These are phyloP conservation scores for Lyophyllum semitale DNA, from an alignment of 768 basidiomycete genomes.

Conservation along the genomic window DNA sequence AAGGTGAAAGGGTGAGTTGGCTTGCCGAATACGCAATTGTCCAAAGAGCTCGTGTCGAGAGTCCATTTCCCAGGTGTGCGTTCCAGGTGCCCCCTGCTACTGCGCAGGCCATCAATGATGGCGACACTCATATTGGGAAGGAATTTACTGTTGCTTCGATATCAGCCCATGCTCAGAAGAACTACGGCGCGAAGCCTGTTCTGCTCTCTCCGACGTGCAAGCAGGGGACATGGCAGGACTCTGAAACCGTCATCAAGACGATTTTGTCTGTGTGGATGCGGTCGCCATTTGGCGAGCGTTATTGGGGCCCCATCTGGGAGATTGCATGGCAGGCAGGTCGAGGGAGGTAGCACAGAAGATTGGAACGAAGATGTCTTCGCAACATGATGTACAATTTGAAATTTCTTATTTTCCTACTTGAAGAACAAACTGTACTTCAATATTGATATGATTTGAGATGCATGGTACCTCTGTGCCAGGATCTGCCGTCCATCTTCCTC, in stretches of 20 bases:
- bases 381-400: too few species aligned
- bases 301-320: conserved; percentile 18
- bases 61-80: background rate
- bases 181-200: conserved; percentile 21
- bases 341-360: too few species aligned
- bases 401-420: too few species aligned
- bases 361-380: too few species aligned
- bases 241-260: conserved; percentile 16
- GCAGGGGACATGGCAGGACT: conserved; percentile 10
- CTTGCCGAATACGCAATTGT: background rate
- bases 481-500: too few species aligned
- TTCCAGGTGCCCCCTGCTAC: too few species aligned
- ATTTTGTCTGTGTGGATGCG: conserved; percentile 21
- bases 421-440: too few species aligned
- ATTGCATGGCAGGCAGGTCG: too few species aligned
- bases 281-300: conserved; percentile 19
- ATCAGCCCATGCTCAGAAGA: conserved; percentile 16
- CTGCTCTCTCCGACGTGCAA: conserved; percentile 25
- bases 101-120: conserved; percentile 16
- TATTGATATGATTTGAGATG: too few species aligned
- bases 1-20: too few species aligned
- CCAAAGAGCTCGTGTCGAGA: background rate
- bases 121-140: conserved; percentile 25
- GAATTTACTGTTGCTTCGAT: conserved; percentile 29
- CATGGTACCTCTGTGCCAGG: too few species aligned